Conservation (phyloP, 371 early-diverging fungal species). For the Syncephalastrum monosporum region DNA sequence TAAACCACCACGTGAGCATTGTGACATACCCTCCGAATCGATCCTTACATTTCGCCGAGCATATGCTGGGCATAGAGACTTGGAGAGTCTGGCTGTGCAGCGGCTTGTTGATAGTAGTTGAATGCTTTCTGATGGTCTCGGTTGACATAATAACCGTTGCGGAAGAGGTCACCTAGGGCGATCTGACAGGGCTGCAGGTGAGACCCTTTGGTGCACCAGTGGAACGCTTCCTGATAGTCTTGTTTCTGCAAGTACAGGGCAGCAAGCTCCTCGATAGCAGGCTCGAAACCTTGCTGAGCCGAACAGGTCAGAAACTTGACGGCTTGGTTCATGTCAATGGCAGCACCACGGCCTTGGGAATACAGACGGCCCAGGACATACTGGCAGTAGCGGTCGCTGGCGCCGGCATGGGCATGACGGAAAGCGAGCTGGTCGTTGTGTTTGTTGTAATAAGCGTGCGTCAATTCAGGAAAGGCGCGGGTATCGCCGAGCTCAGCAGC, state of each 20-base stretch:
- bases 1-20: neutral
- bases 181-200: conserved; percentile 41
- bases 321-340: conserved; percentile 24
- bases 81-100: conserved; percentile 39
- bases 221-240: conserved; percentile 30
- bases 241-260: conserved; percentile 29
- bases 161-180: conserved; percentile 43
- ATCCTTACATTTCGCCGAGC: conserved; percentile 49
- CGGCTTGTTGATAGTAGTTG: conserved; percentile 43
- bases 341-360: conserved; percentile 23
- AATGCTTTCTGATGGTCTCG: conserved; percentile 43
- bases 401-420: conserved; percentile 36
- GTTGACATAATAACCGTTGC: conserved; percentile 35
- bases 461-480: conserved; percentile 42
- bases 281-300: conserved; percentile 40
- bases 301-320: conserved; percentile 35
- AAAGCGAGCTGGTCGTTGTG: conserved; percentile 25
- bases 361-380: conserved; percentile 42
- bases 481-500: conserved; percentile 38
- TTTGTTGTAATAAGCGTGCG: conserved; percentile 37
- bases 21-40: neutral
- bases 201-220: conserved; percentile 24
- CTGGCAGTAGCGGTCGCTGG: conserved; percentile 45
- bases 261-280: conserved; percentile 41
- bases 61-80: conserved; percentile 46